Base-by-base conservation (phyloP, 345 rosid species). In the Anastatica hierochuntica region DNA sequence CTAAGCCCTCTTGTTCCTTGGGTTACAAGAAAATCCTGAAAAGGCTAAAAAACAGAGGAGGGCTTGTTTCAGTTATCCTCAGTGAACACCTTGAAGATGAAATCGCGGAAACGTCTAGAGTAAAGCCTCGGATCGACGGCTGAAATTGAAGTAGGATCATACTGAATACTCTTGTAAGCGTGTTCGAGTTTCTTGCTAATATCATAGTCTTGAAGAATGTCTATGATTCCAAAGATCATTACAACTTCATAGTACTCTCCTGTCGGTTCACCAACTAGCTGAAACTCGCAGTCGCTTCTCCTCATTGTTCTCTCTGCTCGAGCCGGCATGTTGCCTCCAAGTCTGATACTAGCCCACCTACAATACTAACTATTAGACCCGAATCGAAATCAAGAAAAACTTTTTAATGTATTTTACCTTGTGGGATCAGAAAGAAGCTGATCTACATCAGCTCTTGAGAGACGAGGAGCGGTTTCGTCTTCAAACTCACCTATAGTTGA, bases 151-250 rank as follows among this genome's bases (percentile, higher is more conserved):
- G 86, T 83, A n/a, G 97, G 94, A 49, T 90, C 97, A 33, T 86
- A 86, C 9, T 90, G 95, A 61, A 86, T 71, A 37, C 95, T 85
- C 65, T 90, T 86, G 47, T 90, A 90, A 0, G 97, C 97, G 39
- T 90, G 97, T 69, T 90, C 97, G 0, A 83, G 80, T 68, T 86
- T 90, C 78, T 90, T 90, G 81, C 86, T 83, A 21, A 85, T 90
- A 54, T 90, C 97, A 38, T 85, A 90, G 62, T 90, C 97, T 63
- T 86, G 97, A 66, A 83, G 94, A 15, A 86, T 83, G 80, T 90
- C 94, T 10, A 90, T 90, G 40, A 86, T 82, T 6, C 95, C 97
- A 29, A 90, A 86, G 66, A 80, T 81, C 84, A 90, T 81, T 10
- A 84, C 63, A 10, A 90, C 88, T 30, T 86, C 95, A 13, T 86